Percentiles rank a stretch among this genome's conserved stretches.
Evolutionary conservation across 2,329 filamentous ascomycete species (phyloP).

Genomic region (Cercospora berteroae): DNA sequence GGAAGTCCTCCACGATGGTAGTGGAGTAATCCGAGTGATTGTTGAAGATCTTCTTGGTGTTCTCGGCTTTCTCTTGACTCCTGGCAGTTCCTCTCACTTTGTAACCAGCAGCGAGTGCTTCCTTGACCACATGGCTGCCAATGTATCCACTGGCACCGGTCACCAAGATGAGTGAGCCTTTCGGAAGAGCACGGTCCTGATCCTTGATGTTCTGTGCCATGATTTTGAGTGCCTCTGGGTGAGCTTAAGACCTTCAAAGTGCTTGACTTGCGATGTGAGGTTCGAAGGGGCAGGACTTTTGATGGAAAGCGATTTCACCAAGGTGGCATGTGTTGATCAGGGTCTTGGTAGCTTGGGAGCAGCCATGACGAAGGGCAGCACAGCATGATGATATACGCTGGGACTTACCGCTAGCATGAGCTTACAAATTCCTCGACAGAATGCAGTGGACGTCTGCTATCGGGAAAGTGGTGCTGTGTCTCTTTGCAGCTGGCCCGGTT

Average conservation of each 20-base stretch:
- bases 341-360: neutral
- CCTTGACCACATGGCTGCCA: constrained; percentile 32
- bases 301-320: neutral
- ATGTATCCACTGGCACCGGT: constrained; percentile 36
- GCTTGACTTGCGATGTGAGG: neutral
- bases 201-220: constrained; percentile 11
- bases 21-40: constrained; percentile 26
- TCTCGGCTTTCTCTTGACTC: constrained; percentile 25
- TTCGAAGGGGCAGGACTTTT: neutral
- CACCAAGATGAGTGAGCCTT: constrained; percentile 33
- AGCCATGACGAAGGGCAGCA: neutral
- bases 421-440: neutral
- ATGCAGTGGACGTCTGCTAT: too few relatives aligned
- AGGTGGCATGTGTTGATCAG: neutral
- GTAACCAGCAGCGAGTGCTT: constrained; percentile 32
- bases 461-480: neutral
- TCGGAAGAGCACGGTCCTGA: constrained; percentile 22
- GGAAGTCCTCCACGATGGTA: constrained; percentile 24
- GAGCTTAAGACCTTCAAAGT: neutral
- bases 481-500: neutral
- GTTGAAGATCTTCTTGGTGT: constrained; percentile 25
- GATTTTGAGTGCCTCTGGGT: neutral
- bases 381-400: neutral
- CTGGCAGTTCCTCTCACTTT: constrained; percentile 34
- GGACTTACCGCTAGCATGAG: neutral